Percentiles rank a stretch among this genome's conserved stretches.
Conservation (phyloP, 352 stramenopile species). For the Aphanomyces astaci region DNA sequence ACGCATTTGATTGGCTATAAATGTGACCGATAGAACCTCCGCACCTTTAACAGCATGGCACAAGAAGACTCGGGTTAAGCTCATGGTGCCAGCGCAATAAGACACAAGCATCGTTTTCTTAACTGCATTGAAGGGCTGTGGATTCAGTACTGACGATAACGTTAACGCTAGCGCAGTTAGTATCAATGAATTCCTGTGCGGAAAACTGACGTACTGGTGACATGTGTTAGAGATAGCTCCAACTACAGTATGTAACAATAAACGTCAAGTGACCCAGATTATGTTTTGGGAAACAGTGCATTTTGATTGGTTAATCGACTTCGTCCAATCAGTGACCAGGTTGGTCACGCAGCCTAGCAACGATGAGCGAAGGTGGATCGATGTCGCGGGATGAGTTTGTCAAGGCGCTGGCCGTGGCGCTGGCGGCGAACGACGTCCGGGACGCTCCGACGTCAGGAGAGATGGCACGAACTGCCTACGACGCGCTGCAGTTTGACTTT, state of each 20-base stretch:
- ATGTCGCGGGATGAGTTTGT: slow-evolving; percentile 18
- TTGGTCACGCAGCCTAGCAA: too few relatives aligned
- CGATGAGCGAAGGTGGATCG: not conserved
- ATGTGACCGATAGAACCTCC: not conserved
- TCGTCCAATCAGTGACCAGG: not conserved
- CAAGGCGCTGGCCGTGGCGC: slow-evolving; percentile 14
- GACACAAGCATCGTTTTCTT: too few relatives aligned
- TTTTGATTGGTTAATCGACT: not conserved
- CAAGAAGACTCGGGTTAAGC: too few relatives aligned
- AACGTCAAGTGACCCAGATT: slow-evolving; percentile 1
- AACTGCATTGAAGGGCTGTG: too few relatives aligned
- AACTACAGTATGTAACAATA: too few relatives aligned
- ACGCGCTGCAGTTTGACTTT: slow-evolving; percentile 22
- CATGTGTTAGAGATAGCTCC: too few relatives aligned
- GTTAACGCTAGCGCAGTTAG: too few relatives aligned
- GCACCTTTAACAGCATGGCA: too few relatives aligned
- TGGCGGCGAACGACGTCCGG: slow-evolving; percentile 1
- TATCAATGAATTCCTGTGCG: too few relatives aligned
- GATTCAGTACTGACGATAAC: too few relatives aligned
- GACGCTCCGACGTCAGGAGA: not conserved
- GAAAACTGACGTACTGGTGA: too few relatives aligned
- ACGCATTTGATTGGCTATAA: not conserved
- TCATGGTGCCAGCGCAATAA: too few relatives aligned
- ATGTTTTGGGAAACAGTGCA: not conserved
- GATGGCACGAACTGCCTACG: not conserved